Percentiles rank a stretch among this genome's conserved stretches.
phyloP scores from a whole-genome alignment of 192 early-diverging fungal species.

The Diversispora eburnea region DNA sequence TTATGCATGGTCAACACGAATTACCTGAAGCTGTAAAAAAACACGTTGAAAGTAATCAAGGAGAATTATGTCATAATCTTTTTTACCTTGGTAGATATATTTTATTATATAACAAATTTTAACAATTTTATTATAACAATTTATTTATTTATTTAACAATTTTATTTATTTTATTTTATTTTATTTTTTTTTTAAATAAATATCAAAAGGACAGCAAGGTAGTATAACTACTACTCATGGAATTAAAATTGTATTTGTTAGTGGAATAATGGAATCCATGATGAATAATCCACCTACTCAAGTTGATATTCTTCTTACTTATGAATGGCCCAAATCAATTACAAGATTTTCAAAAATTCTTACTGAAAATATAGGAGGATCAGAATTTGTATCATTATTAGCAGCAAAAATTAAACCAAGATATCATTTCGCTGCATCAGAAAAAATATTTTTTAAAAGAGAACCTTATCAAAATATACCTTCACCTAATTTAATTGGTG shows the following conservation, averaged over 20 bases:
- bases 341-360: neutral
- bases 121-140: neutral
- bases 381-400: conserved; percentile 42
- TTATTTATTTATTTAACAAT: neutral
- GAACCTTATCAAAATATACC: conserved; percentile 70
- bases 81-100: conserved; percentile 57
- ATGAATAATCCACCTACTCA: conserved; percentile 33
- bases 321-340: conserved; percentile 68
- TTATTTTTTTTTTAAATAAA: too few species aligned
- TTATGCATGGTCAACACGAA: conserved; percentile 61
- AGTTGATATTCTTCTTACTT: conserved; percentile 79
- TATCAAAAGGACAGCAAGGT: conserved; percentile 31
- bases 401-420: conserved; percentile 63
- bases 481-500: conserved; percentile 19
- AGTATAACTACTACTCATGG: conserved; percentile 56
- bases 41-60: conserved; percentile 50
- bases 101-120: neutral
- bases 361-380: conserved; percentile 4
- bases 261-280: conserved; percentile 41
- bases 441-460: conserved; percentile 75
- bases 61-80: conserved; percentile 76
- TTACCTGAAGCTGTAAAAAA: conserved; percentile 56
- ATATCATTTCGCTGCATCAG: conserved; percentile 81
- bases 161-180: neutral
- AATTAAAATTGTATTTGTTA: conserved; percentile 59